Evolutionary conservation across 352 stramenopile species (phyloP).

Genomic region (Saprolegnia parasitica): DNA sequence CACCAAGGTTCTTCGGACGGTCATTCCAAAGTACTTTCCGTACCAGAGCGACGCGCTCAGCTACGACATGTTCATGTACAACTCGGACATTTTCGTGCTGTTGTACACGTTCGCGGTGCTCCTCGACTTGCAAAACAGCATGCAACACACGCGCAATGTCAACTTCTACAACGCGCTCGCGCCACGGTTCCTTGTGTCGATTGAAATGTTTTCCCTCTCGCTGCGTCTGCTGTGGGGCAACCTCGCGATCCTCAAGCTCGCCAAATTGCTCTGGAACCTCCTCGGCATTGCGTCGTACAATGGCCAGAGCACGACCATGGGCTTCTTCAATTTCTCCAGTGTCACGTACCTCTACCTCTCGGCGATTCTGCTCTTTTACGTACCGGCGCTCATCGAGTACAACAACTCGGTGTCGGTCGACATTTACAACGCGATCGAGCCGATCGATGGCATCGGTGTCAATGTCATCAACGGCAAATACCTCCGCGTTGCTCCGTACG

Average conservation of each 20-base stretch:
- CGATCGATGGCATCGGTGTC: not conserved
- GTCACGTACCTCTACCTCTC: conserved; percentile 17
- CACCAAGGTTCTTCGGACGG: not conserved
- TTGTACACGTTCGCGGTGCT: not conserved
- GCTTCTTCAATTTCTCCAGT: not conserved
- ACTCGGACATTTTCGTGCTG: conserved; percentile 19
- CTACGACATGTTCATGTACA: conserved; percentile 27
- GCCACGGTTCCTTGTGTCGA: not conserved
- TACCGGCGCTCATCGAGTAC: conserved; percentile 14
- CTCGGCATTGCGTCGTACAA: conserved; percentile 8
- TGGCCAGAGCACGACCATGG: not conserved
- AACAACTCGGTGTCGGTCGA: conserved; percentile 5
- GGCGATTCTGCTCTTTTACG: conserved; percentile 20
- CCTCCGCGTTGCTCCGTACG: not conserved
- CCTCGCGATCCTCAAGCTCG: not conserved
- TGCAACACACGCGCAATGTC: conserved; percentile 4
- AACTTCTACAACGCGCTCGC: conserved; percentile 8
- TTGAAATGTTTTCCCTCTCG: conserved; percentile 11
- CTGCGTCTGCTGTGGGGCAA: conserved; percentile 24
- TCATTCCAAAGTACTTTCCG: conserved; percentile 24
- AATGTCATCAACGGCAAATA: not conserved
- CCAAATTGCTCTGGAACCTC: not conserved
- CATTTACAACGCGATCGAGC: not conserved
- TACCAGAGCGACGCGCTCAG: conserved; percentile 20
- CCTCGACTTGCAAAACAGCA: not conserved